A percentile compares a stretch with the other conserved stretches of the same genome.
phyloP scores from a whole-genome alignment of 352 stramenopile genomes.

The Pythium aristosporum region DNA sequence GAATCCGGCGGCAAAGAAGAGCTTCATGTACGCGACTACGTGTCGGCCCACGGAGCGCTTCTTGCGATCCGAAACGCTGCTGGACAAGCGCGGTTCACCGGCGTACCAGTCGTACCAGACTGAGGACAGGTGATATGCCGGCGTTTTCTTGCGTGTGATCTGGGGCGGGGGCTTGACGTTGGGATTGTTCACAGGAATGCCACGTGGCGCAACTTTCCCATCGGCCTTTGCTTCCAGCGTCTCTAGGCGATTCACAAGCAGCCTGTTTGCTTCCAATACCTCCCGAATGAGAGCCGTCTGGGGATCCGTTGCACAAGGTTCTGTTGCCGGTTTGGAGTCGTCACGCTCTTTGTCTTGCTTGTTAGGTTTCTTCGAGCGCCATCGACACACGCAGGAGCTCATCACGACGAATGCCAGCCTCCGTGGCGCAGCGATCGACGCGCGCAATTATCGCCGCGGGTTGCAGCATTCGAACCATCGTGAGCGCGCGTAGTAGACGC shows the following conservation, averaged over 20 bases:
- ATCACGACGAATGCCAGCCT: background rate
- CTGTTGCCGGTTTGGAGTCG: too few relatives aligned
- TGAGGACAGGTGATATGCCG: too few relatives aligned
- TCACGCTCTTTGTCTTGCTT: background rate
- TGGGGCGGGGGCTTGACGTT: too few relatives aligned
- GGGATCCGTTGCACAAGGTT: background rate
- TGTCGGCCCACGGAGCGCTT: slow-evolving; percentile 27
- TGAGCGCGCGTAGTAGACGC: background rate
- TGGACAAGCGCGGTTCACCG: too few relatives aligned
- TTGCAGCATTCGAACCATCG: background rate
- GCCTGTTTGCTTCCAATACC: background rate
- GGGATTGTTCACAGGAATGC: too few relatives aligned
- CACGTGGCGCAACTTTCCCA: too few relatives aligned
- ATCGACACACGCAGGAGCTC: background rate
- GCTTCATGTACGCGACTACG: slow-evolving; percentile 32
- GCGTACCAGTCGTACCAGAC: too few relatives aligned
- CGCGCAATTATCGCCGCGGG: background rate
- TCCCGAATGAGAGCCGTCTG: slow-evolving; percentile 9
- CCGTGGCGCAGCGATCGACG: background rate
- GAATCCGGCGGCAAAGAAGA: slow-evolving; percentile 28
- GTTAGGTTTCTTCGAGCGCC: background rate
- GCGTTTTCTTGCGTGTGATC: too few relatives aligned
- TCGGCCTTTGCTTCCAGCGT: slow-evolving; percentile 9
- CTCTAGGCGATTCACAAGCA: background rate
- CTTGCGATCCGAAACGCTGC: too few relatives aligned